Conservation (phyloP, 768 basidiomycete genomes). For the Podaxis sp. region DNA sequence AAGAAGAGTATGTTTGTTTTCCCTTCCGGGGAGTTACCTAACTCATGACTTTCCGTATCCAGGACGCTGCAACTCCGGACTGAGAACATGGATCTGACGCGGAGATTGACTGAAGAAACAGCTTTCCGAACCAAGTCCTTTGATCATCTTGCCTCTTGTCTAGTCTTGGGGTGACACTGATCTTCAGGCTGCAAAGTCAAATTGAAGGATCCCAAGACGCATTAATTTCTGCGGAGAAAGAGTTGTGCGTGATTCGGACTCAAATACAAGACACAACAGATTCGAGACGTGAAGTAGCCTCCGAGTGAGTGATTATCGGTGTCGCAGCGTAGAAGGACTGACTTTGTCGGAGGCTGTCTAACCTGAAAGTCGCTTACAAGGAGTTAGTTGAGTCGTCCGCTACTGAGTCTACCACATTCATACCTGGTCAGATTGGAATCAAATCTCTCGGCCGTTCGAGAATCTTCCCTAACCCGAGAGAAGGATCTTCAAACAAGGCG, state of each 20-base stretch:
- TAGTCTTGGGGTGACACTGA: not conserved
- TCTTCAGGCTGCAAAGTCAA: not conserved
- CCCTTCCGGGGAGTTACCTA: not conserved
- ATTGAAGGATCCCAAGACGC: constrained; percentile 4
- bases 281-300: constrained; percentile 2
- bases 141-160: not conserved
- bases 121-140: constrained; percentile 6
- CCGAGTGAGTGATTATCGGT: constrained; percentile 2
- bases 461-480: not conserved
- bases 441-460: not conserved
- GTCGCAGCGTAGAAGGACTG: not conserved
- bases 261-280: constrained; percentile 6
- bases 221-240: constrained; percentile 9
- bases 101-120: not conserved
- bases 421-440: not conserved
- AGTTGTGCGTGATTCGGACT: constrained; percentile 1
- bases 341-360: not conserved
- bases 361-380: constrained; percentile 1
- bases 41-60: not conserved
- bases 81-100: constrained; percentile 3
- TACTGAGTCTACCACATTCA: not conserved
- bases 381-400: not conserved
- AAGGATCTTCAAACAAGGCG: constrained; percentile 5
- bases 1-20: constrained; percentile 21
- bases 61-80: constrained; percentile 4